Evolutionary conservation across 1,284 basidiomycete species (phyloP), one percentile per base, ranked within the genome.

Genomic region (Coriolopsis trogii): DNA sequence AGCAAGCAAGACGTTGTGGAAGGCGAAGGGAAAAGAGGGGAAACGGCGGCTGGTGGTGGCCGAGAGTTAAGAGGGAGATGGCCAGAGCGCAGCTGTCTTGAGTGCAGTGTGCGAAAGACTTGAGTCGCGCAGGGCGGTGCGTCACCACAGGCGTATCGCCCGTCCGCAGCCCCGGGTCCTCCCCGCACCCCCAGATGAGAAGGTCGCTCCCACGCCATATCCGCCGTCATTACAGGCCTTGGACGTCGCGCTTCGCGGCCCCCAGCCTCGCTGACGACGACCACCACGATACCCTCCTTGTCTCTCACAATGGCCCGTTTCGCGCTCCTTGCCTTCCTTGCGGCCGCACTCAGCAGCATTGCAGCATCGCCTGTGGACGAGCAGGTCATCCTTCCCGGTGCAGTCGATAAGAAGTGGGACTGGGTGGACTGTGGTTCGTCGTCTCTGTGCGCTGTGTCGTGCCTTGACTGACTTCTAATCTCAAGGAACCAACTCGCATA

Each of bases 351-450:
- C 7, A 68, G 71, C 15, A 53, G 71, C 13, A 59, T 69, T 18
- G 53, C 65, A 20, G 72, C 75, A 7, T 63, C 58, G 10, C 67
- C 74, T 38, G 51, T 64, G 2, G 60, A 70, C 16, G 65, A 73
- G 4, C 79, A 85, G 63, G 63, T 73, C 31, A 55, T 39, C 42
- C 28, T 51, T 33, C 33, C 72, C 33, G 47, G 59, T 10, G 55
- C 74, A 6, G 66, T 73, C 26, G 28, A 68, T 64, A 29, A 72
- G 74, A 25, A 65, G 70, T 60, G 90, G 87, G 83, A 61, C 4
- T 90, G 80, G 63, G 28, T 8, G 0, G 66, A 80, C 64, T 91
- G 88, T 64, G 85, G 88, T 88, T 58, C 28, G 82, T 70, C 24
- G 15, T 37, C 13, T 25, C 44, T 28, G 18, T 25, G n/a, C 16